A percentile compares a stretch with the other conserved stretches of the same genome.
phyloP scores from a whole-genome alignment of 352 stramenopile genomes.

The Globisporangium irregulare region DNA sequence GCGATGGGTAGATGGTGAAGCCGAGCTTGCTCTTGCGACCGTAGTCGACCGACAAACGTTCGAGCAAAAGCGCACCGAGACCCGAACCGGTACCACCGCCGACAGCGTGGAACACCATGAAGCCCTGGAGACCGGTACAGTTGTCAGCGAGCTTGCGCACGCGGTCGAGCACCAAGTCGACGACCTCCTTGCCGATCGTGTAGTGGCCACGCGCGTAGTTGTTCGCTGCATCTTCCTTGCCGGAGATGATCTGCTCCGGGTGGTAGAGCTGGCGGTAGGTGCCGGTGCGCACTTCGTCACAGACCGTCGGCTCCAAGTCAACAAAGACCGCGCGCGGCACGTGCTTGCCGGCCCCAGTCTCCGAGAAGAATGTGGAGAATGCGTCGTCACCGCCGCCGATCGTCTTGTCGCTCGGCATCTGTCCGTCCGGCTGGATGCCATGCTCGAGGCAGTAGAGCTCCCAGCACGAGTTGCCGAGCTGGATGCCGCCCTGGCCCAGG shows the following conservation, averaged over 20 bases:
- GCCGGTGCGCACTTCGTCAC: conserved; percentile 95
- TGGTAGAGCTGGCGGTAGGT: conserved; percentile 97
- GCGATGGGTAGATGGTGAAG: conserved; percentile 97
- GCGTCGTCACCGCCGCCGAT: conserved; percentile 93
- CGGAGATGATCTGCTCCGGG: conserved; percentile 98
- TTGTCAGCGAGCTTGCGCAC: conserved; percentile 97
- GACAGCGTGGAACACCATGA: conserved; percentile 98
- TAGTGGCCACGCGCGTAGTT: conserved; percentile 93
- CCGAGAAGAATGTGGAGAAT: conserved; percentile 97
- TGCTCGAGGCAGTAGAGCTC: conserved; percentile 83
- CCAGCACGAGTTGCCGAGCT: conserved; percentile 86
- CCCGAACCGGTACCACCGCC: conserved; percentile 97
- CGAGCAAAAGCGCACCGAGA: conserved; percentile 95
- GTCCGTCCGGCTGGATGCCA: conserved; percentile 89
- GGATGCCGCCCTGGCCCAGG: conserved; percentile 88
- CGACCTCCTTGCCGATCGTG: conserved; percentile 95
- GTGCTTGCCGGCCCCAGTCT: conserved; percentile 94
- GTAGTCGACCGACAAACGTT: conserved; percentile 97
- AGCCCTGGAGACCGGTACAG: conserved; percentile 97
- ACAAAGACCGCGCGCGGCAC: conserved; percentile 97
- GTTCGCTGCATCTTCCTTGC: conserved; percentile 96
- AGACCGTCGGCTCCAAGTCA: conserved; percentile 97
- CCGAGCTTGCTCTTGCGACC: conserved; percentile 98
- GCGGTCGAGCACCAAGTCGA: conserved; percentile 96
- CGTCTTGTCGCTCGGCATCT: conserved; percentile 93